A percentile compares a stretch with the other conserved stretches of the same genome.
Conservation (phyloP, 2,329 filamentous ascomycete genomes). For the Alternaria angustiovoidea region DNA sequence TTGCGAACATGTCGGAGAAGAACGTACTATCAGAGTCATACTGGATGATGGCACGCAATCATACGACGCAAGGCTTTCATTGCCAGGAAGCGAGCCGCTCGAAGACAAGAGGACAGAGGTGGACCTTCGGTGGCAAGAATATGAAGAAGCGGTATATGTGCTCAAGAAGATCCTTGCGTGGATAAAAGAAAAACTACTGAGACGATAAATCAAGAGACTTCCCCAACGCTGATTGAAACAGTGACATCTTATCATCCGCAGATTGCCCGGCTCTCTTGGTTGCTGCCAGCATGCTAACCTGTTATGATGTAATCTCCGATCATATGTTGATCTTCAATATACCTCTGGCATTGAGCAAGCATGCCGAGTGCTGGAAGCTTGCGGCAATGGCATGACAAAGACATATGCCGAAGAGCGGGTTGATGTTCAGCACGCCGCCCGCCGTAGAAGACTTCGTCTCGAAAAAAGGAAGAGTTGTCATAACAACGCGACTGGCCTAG, state of each 20-base stretch:
- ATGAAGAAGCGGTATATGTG: background rate
- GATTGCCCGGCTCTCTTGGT: background rate
- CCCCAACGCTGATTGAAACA: background rate
- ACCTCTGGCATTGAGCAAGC: background rate
- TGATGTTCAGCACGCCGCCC: background rate
- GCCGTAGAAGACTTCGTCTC: background rate
- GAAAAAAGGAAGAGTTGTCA: background rate
- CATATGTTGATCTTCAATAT: conserved; percentile 13
- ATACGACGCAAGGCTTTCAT: background rate
- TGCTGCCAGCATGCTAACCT: background rate
- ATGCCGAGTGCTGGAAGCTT: background rate
- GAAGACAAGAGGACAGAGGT: conserved; percentile 1
- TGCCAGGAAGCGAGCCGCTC: conserved; percentile 2
- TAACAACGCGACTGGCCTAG: background rate
- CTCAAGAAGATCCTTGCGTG: conserved; percentile 5
- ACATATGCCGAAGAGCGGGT: background rate
- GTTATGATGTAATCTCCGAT: background rate
- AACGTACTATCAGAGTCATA: conserved; percentile 1
- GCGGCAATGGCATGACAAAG: background rate
- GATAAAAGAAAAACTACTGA: conserved; percentile 4
- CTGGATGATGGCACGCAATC: background rate
- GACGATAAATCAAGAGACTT: background rate
- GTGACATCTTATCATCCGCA: background rate
- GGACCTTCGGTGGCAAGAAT: conserved; percentile 5
- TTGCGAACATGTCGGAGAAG: background rate